These are phyloP conservation scores for Oidiodendron maius DNA, from an alignment of 495 filamentous ascomycete species.

Conservation along the genomic window DNA sequence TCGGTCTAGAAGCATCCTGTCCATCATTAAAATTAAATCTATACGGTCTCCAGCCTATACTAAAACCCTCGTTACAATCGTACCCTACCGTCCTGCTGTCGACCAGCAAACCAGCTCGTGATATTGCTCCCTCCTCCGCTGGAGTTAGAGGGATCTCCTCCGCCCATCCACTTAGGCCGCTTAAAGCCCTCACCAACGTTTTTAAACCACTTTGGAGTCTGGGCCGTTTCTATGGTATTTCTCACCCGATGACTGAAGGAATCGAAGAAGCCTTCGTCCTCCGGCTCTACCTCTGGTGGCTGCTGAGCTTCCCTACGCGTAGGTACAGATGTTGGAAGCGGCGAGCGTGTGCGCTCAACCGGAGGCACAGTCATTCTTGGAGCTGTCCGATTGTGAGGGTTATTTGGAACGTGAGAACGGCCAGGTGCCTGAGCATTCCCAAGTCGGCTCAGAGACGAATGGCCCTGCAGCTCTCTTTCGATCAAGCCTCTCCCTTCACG, in stretches of 20 bases:
- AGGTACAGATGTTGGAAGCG: slow-evolving; percentile 4
- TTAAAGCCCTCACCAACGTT: slow-evolving; percentile 59
- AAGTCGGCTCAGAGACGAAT: slow-evolving; percentile 41
- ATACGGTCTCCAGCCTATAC: background rate
- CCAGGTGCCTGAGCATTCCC: slow-evolving; percentile 12
- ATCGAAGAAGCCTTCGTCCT: slow-evolving; percentile 77
- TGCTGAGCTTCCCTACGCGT: slow-evolving; percentile 13
- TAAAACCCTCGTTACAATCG: slow-evolving; percentile 13
- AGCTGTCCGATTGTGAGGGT: slow-evolving; percentile 19
- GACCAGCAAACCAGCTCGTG: slow-evolving; percentile 26
- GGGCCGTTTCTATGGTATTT: slow-evolving; percentile 85
- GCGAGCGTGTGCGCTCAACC: slow-evolving; percentile 10
- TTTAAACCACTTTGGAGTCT: slow-evolving; percentile 74
- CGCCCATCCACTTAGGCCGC: slow-evolving; percentile 81
- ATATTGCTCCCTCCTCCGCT: slow-evolving; percentile 16
- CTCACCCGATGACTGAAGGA: slow-evolving; percentile 77
- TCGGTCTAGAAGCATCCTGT: too few species aligned
- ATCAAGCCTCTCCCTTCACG: slow-evolving; percentile 91
- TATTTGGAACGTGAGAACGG: slow-evolving; percentile 16
- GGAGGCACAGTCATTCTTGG: slow-evolving; percentile 17
- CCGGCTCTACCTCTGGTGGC: slow-evolving; percentile 34
- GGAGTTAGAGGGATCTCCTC: slow-evolving; percentile 33
- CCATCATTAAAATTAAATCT: too few species aligned
- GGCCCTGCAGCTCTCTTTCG: slow-evolving; percentile 73
- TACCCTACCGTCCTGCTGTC: slow-evolving; percentile 20